Evolutionary conservation across 2,329 filamentous ascomycete genomes (phyloP).

Genomic region (Mycosphaerella arachidis): DNA sequence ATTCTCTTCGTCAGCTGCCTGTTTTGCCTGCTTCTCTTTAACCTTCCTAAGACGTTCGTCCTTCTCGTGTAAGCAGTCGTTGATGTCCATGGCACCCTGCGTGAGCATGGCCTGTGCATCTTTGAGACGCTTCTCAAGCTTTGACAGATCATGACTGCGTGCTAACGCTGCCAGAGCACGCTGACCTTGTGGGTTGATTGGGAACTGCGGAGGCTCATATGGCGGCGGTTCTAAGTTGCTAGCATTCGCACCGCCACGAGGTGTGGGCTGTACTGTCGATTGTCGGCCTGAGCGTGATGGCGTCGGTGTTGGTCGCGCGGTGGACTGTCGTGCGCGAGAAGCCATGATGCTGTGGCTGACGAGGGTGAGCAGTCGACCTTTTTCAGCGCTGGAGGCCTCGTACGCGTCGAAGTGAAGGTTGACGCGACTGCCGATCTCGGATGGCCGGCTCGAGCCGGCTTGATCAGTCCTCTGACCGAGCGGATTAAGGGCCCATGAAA

Average conservation of each 20-base stretch:
- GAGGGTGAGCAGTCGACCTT: not conserved
- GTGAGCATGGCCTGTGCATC: conserved; percentile 46
- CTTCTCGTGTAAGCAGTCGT: conserved; percentile 48
- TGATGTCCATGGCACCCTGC: conserved; percentile 49
- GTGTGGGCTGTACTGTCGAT: conserved; percentile 2
- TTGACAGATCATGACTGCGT: conserved; percentile 38
- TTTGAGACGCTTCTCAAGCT: conserved; percentile 47
- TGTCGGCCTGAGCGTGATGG: not conserved
- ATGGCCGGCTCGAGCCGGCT: not conserved
- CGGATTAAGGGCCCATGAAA: not conserved
- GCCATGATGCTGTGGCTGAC: not conserved
- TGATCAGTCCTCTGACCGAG: not conserved
- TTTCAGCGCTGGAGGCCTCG: not conserved
- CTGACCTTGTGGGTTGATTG: conserved; percentile 47
- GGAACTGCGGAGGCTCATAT: conserved; percentile 52
- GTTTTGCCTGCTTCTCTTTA: conserved; percentile 20
- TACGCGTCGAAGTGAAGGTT: not conserved
- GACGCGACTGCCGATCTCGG: conserved; percentile 1
- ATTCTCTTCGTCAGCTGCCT: conserved; percentile 24
- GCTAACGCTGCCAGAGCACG: conserved; percentile 45
- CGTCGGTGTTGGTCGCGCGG: conserved; percentile 3
- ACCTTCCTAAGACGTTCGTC: conserved; percentile 31
- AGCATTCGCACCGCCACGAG: not conserved
- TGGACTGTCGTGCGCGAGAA: conserved; percentile 15
- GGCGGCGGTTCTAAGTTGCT: conserved; percentile 36